phyloP scores from a whole-genome alignment of 495 filamentous ascomycete species.

The Aspergillus bertholletiae region DNA sequence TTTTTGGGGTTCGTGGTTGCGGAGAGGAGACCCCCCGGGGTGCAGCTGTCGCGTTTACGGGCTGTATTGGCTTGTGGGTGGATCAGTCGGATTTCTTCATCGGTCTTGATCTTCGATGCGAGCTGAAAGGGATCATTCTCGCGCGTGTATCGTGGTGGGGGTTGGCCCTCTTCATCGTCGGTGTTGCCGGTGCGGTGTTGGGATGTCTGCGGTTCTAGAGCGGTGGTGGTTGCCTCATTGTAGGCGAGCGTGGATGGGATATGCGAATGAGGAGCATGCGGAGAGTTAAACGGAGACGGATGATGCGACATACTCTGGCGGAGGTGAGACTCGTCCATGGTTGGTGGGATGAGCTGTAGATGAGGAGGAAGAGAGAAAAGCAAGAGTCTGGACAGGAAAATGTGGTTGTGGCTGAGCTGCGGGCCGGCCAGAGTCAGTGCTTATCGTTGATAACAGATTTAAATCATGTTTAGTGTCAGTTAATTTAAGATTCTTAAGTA shows the following conservation, averaged over 20 bases:
- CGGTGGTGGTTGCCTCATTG: constrained; percentile 35
- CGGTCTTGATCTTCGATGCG: constrained; percentile 71
- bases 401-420: no score
- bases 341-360: background rate
- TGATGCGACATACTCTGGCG: constrained; percentile 39
- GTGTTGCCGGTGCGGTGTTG: constrained; percentile 30
- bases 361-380: background rate
- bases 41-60: constrained; percentile 63
- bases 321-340: constrained; percentile 37
- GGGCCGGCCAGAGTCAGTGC: no score
- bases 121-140: constrained; percentile 81
- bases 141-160: constrained; percentile 52
- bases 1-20: constrained; percentile 22
- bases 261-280: constrained; percentile 8
- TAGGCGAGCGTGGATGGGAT: no score
- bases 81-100: constrained; percentile 74
- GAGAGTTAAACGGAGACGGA: constrained; percentile 21
- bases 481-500: no score
- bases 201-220: constrained; percentile 23
- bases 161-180: constrained; percentile 64
- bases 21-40: constrained; percentile 37
- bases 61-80: constrained; percentile 67
- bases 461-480: no score
- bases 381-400: no score
- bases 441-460: no score